These are phyloP conservation scores for Drechslera avenae DNA, from an alignment of 2,329 filamentous ascomycete genomes.

Conservation along the genomic window DNA sequence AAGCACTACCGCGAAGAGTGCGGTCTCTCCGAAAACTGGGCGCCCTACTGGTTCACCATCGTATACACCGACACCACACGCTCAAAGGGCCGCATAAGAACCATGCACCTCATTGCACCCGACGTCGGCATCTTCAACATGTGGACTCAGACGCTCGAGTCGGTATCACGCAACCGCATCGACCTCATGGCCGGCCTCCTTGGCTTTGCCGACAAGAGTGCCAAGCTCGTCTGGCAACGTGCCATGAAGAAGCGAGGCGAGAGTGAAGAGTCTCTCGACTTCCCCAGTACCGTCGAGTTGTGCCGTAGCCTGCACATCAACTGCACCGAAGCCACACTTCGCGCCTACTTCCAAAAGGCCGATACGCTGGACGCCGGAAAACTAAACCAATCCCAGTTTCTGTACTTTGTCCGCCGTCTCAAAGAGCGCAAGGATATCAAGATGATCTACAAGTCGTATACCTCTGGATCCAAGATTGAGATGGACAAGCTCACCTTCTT, in stretches of 20 bases:
- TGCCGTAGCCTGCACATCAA: conserved; percentile 93
- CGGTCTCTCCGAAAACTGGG: conserved; percentile 68
- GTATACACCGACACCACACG: conserved; percentile 81
- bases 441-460: conserved; percentile 68
- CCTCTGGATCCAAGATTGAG: conserved; percentile 61
- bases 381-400: conserved; percentile 80
- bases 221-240: conserved; percentile 82
- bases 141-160: conserved; percentile 84
- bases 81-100: conserved; percentile 75
- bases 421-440: conserved; percentile 84
- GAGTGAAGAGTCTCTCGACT: conserved; percentile 74
- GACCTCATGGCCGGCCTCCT: conserved; percentile 89
- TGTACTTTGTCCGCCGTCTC: conserved; percentile 79
- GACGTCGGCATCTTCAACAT: conserved; percentile 72
- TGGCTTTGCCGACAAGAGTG: conserved; percentile 73
- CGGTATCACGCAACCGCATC: conserved; percentile 83
- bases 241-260: conserved; percentile 73
- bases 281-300: conserved; percentile 77
- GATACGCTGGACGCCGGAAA: conserved; percentile 68
- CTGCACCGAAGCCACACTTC: conserved; percentile 75
- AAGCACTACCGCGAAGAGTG: conserved; percentile 89
- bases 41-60: conserved; percentile 84
- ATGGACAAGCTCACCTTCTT: conserved; percentile 77
- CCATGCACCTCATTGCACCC: conserved; percentile 84
- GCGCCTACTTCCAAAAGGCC: conserved; percentile 73